phyloP scores from a whole-genome alignment of 768 basidiomycete species.

The Amanita brunnescens region DNA sequence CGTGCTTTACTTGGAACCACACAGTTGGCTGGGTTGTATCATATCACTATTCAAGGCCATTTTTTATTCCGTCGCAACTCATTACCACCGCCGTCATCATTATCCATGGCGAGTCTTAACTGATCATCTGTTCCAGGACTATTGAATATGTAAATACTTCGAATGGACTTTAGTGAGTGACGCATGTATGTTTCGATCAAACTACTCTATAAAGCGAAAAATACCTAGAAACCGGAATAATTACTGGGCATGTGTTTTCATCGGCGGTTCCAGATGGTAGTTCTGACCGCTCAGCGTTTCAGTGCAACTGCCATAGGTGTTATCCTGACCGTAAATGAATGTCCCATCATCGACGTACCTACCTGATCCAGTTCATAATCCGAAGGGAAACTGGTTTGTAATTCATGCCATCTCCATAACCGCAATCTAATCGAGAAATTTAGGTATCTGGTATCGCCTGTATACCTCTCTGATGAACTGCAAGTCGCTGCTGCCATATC shows the following conservation, averaged over 20 bases:
- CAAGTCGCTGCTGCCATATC: too few relatives aligned
- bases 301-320: not conserved
- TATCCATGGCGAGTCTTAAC: not conserved
- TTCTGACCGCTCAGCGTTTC: too few relatives aligned
- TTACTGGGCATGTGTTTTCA: not conserved
- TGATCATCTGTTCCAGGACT: not conserved
- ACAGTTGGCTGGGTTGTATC: not conserved
- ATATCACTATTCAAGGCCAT: not conserved
- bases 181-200: not conserved
- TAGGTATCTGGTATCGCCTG: not conserved
- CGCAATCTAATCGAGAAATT: not conserved
- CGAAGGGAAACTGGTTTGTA: not conserved
- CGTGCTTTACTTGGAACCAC: not conserved
- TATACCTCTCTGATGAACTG: not conserved
- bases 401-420: not conserved
- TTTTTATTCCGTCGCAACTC: not conserved
- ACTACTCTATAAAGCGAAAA: not conserved
- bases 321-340: not conserved
- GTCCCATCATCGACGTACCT: not conserved
- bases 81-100: not conserved
- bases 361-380: not conserved
- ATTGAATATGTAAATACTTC: not conserved
- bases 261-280: not conserved
- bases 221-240: not conserved
- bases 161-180: slow-evolving; percentile 3